Base-by-base conservation (phyloP, 495 filamentous ascomycete genomes). In the Tuber calosporum region DNA sequence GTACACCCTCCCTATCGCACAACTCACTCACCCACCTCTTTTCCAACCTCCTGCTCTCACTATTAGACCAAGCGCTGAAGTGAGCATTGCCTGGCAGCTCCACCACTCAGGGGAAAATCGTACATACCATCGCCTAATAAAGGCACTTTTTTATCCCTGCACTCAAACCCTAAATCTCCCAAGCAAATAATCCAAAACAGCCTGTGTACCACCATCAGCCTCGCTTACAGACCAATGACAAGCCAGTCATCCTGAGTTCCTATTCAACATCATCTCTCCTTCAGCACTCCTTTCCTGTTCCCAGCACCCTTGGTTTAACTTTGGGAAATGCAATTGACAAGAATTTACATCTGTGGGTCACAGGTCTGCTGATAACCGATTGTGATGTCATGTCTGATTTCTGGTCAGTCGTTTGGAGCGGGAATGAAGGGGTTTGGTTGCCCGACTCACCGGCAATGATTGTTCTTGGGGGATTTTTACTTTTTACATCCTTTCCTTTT, bases 1-100 rank as follows among this genome's bases (percentile, higher is more conserved):
- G 53, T 62, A 62, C 53, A 62, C 26, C 53, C 53, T 62, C 53
- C n/a, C 53, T 30, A 62, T 62, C 11, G 53, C 53, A 62, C 53
- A 62, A 62, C 53, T 62, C 26, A 0, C 53, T 11, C n/a, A 62
- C 53, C 48, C 26, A 4, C n/a, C 53, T 1, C 5, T 22, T 13
- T 26, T 6, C n/a, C 13, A 62, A 4, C 53, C 53, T 62, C 53
- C 53, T 2, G 11, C 11, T 30, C n/a, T 11, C 9, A 2, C 53
- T 7, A 62, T 30, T 62, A 26, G n/a, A 11, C 53, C 11, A 2
- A 26, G 9, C 11, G 2, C 53, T 13, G 5, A 4, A 30, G n/a
- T 1, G 4, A 17, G 53, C 53, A 62, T 30, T 13, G 53, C 20
- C 53, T 11, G 15, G 13, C n/a, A 30, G n/a, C 26, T 26, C 9